Evolutionary conservation across 2,329 filamentous ascomycete genomes (phyloP), one percentile per base, ranked within the genome.

Genomic region (Madurella fahalii): DNA sequence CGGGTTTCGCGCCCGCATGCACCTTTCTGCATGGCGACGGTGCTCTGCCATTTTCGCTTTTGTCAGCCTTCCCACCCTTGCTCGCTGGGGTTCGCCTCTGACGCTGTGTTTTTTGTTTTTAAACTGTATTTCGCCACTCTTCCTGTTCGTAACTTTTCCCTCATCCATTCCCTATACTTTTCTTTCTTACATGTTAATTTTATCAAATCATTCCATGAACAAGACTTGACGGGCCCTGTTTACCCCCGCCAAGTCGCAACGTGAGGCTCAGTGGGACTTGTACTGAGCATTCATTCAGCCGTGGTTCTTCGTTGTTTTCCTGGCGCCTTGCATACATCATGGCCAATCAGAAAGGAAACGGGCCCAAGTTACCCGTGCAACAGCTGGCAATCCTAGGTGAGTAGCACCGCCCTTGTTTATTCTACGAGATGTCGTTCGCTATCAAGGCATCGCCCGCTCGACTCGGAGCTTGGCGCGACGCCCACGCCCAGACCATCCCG

Each of bases 351-450:
- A 56, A 42, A 34, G 50, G 58, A 40, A 42, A 61, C 52, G 71
- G 69, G 59, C 80, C 83, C 25, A 88, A 84, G 75, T 78, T 94
- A 77, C 89, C 90, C 0, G 77, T 82, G 41, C 82, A 85, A 78
- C 90, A 95, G 74, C 77, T 95, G 66, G 74, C 84, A 42, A 91
- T 95, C 67, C 74, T 95, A 60, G 85, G 88, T 91, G 79, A 77
- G 80, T 61, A 56, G 30, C 41, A 46, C 54, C 50, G 53, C 39
- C 49, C 57, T 59, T 57, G 48, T 47, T 56, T 50, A 54, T 34
- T 34, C 34, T 11, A 37, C 11, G 9, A 11, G 34, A 4, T 11
- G 34, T 37, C 4, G 4, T 37, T 30, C n/a, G 46, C 15, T 44
- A 18, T 34, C 31, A 18, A 30, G 40, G 47, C 40, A 32, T 49